These are phyloP conservation scores for Amoebophrya sp. DNA, from an alignment of 169 alveolate species.

Conservation along the genomic window DNA sequence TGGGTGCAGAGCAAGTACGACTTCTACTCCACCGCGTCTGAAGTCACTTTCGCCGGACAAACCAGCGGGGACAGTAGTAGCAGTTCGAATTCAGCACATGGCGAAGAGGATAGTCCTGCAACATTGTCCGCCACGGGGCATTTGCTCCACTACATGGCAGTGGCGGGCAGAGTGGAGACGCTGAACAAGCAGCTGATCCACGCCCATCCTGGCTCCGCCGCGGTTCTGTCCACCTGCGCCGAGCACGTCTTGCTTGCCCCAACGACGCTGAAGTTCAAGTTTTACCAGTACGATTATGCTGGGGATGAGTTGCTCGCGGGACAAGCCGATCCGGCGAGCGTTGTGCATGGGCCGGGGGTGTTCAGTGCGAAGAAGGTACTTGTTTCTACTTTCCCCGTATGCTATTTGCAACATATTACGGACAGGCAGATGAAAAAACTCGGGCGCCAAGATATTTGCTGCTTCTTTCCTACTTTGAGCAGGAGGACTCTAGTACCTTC, in stretches of 20 bases:
- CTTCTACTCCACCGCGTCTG: background rate
- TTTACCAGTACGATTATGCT: background rate
- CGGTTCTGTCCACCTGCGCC: background rate
- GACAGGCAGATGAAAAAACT: too few relatives aligned
- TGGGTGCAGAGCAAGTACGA: constrained; percentile 7
- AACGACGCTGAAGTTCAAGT: background rate
- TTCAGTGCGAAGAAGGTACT: too few relatives aligned
- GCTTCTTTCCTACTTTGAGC: too few relatives aligned
- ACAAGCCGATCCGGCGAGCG: too few relatives aligned
- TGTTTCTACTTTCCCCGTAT: too few relatives aligned
- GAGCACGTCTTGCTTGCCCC: constrained; percentile 10
- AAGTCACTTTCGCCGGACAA: background rate
- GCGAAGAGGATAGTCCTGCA: too few relatives aligned
- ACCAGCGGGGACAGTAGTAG: background rate
- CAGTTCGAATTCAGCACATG: too few relatives aligned
- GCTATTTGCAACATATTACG: too few relatives aligned
- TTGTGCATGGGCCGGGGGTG: too few relatives aligned
- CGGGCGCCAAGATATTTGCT: too few relatives aligned
- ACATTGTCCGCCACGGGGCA: background rate
- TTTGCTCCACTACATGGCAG: background rate
- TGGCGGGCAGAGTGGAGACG: background rate
- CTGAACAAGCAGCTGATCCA: background rate
- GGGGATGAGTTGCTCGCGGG: background rate
- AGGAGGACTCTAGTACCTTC: too few relatives aligned
- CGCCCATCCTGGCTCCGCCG: background rate